Conservation (phyloP, 768 basidiomycete species). For the Lactarius quietus region DNA sequence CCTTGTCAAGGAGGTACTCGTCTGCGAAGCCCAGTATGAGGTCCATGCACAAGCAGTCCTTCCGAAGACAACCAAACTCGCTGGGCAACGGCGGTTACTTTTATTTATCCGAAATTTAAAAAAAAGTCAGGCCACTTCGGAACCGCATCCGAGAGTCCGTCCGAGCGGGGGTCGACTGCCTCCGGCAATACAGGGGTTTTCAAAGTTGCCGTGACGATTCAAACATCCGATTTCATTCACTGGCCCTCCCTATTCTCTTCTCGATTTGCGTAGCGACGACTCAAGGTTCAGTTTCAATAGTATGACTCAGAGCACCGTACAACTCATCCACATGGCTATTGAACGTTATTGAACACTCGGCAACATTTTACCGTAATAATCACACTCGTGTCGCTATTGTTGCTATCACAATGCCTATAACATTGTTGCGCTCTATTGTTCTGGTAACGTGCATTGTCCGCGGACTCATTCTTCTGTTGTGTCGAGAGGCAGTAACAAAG, state of each 20-base stretch:
- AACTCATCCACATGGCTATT: background rate
- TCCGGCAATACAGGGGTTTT: no score
- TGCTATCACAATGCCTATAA: background rate
- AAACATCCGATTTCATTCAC: no score
- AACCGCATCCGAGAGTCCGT: background rate
- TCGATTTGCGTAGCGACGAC: no score
- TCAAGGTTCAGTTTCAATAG: no score
- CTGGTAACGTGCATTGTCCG: background rate
- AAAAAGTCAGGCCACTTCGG: conserved; percentile 1
- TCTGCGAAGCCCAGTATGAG: conserved; percentile 70
- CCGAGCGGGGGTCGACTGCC: no score
- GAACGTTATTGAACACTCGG: background rate
- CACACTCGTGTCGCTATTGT: background rate
- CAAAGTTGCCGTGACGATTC: no score
- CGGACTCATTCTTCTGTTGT: background rate
- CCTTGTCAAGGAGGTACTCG: conserved; percentile 66
- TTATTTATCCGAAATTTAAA: background rate
- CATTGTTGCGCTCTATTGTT: background rate
- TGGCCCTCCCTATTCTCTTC: no score
- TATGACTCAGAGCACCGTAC: no score
- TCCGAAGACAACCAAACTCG: background rate
- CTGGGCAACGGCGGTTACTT: background rate
- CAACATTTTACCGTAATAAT: no score
- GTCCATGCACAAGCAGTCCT: no score
- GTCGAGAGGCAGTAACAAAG: conserved; percentile 2